A percentile compares a stretch with the other conserved stretches of the same genome.
These are phyloP conservation scores for Xylaria castorea DNA, from an alignment of 495 filamentous ascomycete genomes.

Conservation along the genomic window DNA sequence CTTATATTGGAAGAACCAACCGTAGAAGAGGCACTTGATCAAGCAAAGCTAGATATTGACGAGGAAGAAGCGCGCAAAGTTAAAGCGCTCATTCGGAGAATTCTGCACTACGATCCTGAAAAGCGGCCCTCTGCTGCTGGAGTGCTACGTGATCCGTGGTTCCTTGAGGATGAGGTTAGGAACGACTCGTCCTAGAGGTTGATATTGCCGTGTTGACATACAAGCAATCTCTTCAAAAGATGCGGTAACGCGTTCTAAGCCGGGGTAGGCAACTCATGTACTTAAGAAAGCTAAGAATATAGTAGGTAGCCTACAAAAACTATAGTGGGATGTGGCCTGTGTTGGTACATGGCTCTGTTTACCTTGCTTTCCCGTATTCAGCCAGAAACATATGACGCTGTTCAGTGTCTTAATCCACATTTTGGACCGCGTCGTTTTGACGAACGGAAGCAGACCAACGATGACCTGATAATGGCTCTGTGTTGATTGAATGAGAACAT, in stretches of 20 bases:
- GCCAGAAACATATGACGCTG: too few relatives aligned
- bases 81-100: slow-evolving; percentile 42
- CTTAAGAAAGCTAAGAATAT: slow-evolving; percentile 12
- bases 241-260: not conserved
- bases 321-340: too few relatives aligned
- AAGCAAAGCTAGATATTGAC: slow-evolving; percentile 33
- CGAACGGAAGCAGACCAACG: too few relatives aligned
- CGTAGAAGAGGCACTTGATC: slow-evolving; percentile 44
- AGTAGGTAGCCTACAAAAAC: too few relatives aligned
- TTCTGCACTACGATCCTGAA: slow-evolving; percentile 45
- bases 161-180: slow-evolving; percentile 22
- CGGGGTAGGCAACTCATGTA: slow-evolving; percentile 1
- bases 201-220: slow-evolving; percentile 6
- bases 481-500: too few relatives aligned
- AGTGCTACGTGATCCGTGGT: slow-evolving; percentile 43
- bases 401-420: too few relatives aligned
- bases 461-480: too few relatives aligned
- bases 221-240: slow-evolving; percentile 2
- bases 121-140: slow-evolving; percentile 41
- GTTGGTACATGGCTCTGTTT: too few relatives aligned
- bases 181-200: slow-evolving; percentile 14
- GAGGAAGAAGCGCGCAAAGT: slow-evolving; percentile 38
- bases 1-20: slow-evolving; percentile 29
- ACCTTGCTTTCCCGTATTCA: too few relatives aligned
- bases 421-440: not conserved